Evolutionary conservation across 768 basidiomycete species (phyloP).

Genomic region (Boletus tylopilopsis): DNA sequence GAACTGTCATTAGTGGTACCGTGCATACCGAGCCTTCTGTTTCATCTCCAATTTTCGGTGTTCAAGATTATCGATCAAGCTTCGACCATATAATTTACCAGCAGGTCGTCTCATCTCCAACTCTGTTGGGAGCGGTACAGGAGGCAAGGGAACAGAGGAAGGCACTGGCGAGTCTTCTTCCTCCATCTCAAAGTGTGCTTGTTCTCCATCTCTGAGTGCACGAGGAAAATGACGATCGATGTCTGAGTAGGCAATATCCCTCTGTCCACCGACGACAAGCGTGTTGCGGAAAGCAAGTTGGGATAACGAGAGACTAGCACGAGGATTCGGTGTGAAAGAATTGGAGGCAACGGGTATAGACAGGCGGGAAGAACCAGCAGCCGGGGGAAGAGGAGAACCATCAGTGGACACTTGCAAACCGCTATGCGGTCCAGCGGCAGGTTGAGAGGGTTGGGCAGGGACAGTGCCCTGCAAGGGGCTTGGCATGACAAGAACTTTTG

Average conservation of each 20-base stretch:
- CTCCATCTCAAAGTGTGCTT: constrained; percentile 49
- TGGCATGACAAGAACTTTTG: constrained; percentile 94
- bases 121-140: constrained; percentile 31
- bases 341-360: constrained; percentile 48
- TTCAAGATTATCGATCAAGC: constrained; percentile 89
- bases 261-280: constrained; percentile 63
- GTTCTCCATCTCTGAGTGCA: constrained; percentile 76
- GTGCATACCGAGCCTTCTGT: constrained; percentile 73
- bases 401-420: constrained; percentile 66
- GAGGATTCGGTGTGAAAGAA: constrained; percentile 77
- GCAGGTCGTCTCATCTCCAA: constrained; percentile 46
- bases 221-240: constrained; percentile 61
- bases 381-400: constrained; percentile 65
- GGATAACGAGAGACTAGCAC: constrained; percentile 65
- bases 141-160: constrained; percentile 28
- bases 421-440: constrained; percentile 38
- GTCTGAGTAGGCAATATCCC: constrained; percentile 59
- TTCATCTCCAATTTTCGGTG: constrained; percentile 78
- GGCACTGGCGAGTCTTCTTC: constrained; percentile 35
- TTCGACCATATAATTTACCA: constrained; percentile 85
- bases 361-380: constrained; percentile 56
- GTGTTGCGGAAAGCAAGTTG: constrained; percentile 87
- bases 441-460: constrained; percentile 31
- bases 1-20: background rate
- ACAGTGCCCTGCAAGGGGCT: constrained; percentile 66